phyloP scores from a whole-genome alignment of 169 alveolate genomes.

The Babesia sp. region DNA sequence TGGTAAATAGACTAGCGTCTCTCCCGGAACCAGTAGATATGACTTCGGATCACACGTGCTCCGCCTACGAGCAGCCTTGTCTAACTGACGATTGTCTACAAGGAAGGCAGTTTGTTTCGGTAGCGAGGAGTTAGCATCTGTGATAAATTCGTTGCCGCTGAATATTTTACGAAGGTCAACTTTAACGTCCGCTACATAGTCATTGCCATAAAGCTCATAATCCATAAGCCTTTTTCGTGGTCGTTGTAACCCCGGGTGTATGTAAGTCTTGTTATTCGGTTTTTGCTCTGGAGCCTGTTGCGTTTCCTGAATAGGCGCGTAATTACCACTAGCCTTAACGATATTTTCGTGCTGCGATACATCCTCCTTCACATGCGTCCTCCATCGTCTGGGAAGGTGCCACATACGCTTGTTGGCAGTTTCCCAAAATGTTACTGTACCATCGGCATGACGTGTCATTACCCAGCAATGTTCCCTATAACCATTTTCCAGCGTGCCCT shows the following conservation, averaged over 20 bases:
- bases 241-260: neutral
- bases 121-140: neutral
- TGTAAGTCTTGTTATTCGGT: neutral
- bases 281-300: neutral
- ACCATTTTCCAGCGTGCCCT: constrained; percentile 57
- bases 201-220: constrained; percentile 60
- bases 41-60: constrained; percentile 23
- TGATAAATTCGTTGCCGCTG: constrained; percentile 30
- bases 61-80: neutral
- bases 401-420: constrained; percentile 64
- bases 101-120: constrained; percentile 10
- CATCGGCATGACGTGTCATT: constrained; percentile 63
- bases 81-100: neutral
- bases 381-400: constrained; percentile 54
- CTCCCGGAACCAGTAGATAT: constrained; percentile 52
- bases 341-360: neutral
- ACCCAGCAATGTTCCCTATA: constrained; percentile 63
- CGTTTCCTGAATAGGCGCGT: neutral
- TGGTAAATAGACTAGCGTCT: constrained; percentile 79
- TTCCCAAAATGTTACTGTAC: constrained; percentile 68
- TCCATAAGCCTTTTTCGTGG: constrained; percentile 22
- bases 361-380: neutral
- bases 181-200: constrained; percentile 57
- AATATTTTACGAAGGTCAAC: constrained; percentile 24
- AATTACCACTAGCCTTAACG: constrained; percentile 6